Base-by-base conservation (phyloP, 2,329 filamentous ascomycete genomes). In the Alternaria sp. region DNA sequence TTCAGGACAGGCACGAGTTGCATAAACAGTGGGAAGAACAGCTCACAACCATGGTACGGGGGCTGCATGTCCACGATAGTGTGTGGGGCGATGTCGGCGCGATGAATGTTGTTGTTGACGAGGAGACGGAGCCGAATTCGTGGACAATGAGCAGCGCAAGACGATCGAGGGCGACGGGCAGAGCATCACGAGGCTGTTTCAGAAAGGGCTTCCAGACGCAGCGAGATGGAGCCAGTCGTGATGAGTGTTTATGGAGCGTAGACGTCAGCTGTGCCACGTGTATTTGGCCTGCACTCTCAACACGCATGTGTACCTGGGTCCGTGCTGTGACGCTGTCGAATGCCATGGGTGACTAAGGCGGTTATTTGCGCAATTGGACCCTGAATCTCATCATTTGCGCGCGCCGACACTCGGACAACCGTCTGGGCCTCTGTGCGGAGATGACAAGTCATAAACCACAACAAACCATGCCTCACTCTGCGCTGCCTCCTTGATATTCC, bases 61-160 rank as follows among this genome's bases (percentile, higher is more conserved):
- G 63, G 58, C 57, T 69, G 36, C 66, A 69, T 54, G 62, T 62
- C n/a, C 51, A 59, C 38, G 51, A 36, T 30, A 64, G 64, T 8
- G 61, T 66, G 32, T 69, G 67, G 67, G 65, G 64, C 54, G 65
- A 70, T 57, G 61, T 59, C 11, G 59, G 67, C 32, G 56, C 60
- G 24, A 57, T 61, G 52, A 78, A 80, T 43, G 66, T 81, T 51
- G 51, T 80, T 55, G 72, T 81, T 56, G 75, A 80, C 62, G 63
- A 64, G 44, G 51, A 71, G 51, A 69, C 79, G 64, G 39, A 24
- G 22, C 22, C 22, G 22, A 24, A 24, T 24, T 24, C 5, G 22
- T 24, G 22, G 22, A 24, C 22, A 24, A 24, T 24, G 22, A 24
- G 22, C 22, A 24, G 5, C 22, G 22, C 22, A 24, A 24, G 22